Percentiles rank a stretch among this genome's conserved stretches.
Conservation (phyloP, 2,329 filamentous ascomycete genomes). For the Aspergillus tubingensis region DNA sequence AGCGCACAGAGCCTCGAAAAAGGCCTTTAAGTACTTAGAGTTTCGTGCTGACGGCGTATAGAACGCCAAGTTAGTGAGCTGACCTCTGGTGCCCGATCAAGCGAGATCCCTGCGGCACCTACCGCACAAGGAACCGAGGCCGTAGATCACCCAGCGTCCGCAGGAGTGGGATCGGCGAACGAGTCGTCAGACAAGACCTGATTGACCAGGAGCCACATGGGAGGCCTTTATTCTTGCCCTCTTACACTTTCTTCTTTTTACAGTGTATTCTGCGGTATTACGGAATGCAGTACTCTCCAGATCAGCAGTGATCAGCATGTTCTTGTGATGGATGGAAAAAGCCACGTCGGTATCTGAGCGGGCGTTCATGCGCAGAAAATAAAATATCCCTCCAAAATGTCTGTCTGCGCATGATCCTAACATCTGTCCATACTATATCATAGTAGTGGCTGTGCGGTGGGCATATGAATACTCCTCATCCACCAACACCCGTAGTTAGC, state of each 20-base stretch:
- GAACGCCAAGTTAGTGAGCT: slow-evolving; percentile 36
- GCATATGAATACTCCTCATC: background rate
- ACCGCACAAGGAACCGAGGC: slow-evolving; percentile 11
- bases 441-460: background rate
- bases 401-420: background rate
- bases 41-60: slow-evolving; percentile 15
- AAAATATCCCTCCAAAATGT: background rate
- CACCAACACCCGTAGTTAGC: background rate
- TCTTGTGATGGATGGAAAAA: background rate
- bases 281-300: background rate
- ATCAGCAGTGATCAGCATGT: slow-evolving; percentile 4
- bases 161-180: slow-evolving; percentile 17
- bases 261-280: no score
- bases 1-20: background rate
- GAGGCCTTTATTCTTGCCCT: background rate
- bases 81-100: slow-evolving; percentile 18
- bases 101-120: slow-evolving; percentile 6
- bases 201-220: slow-evolving; percentile 10
- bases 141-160: slow-evolving; percentile 13
- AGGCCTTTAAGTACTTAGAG: background rate
- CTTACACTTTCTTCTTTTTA: no score
- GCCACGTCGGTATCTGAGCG: background rate
- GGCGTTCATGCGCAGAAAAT: background rate
- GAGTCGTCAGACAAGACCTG: slow-evolving; percentile 26
- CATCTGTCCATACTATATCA: no score